Evolutionary conservation across 768 basidiomycete genomes (phyloP), one percentile per base, ranked within the genome.

Genomic region (Galerina sulciceps): DNA sequence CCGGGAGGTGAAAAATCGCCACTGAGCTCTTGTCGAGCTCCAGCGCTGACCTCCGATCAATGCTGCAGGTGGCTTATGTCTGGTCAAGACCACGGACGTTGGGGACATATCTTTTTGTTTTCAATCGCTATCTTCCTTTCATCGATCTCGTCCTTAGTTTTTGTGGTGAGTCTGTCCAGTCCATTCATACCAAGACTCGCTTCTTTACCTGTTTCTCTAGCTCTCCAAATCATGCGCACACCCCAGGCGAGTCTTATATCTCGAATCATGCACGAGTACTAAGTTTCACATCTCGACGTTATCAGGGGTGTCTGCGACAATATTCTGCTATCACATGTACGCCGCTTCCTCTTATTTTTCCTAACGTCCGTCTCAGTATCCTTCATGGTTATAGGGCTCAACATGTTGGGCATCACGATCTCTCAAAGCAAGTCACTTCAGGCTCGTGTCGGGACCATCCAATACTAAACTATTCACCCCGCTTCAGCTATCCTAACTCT

Each of bases 71-170:
- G 10, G 59, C 53, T 20, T 60, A 62, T 45, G 59, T 67, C 6
- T 65, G 66, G 66, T 61, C 50, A 43, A 35, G 61, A 48, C 59
- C 56, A 6, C 57, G 53, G 51, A 46, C 59, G 15, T 31, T 63
- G 23, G 65, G 59, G 17, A 59, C 54, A 22, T 55, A 57, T 41
- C 57, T 66, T n/a, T 66, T 63, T 40, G 17, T 54, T 17, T 8
- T 63, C 10, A 66, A 66, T 34, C 65, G 65, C n/a, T 66, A 67
- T 52, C 56, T 60, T 17, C 66, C 62, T n/a, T 65, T 59, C 55
- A 51, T 60, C 36, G 64, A 65, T 50, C 17, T 55, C 1, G 36
- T 41, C 1, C 53, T 66, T 26, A 57, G 60, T 23, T 35, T 63
- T 23, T 53, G 58, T 40, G 44, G 62, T 66, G 31, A 10, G 49